phyloP scores from a whole-genome alignment of 2,329 filamentous ascomycete species.

The Cytospora piceae region DNA sequence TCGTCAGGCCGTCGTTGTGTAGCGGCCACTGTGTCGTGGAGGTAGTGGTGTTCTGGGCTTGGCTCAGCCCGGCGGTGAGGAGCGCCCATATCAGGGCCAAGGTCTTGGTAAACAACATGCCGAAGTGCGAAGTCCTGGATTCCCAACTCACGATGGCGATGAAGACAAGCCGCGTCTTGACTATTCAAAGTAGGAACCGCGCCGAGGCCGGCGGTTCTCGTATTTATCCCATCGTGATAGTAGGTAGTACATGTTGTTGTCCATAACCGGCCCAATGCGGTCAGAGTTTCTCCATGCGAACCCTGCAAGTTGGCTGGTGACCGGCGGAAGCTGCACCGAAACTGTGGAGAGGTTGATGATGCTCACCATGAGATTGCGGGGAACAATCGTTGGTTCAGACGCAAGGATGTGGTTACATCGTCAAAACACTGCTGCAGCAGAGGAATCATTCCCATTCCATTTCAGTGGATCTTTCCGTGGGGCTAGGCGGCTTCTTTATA shows the following conservation, averaged over 20 bases:
- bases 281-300: slow-evolving; percentile 21
- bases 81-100: slow-evolving; percentile 24
- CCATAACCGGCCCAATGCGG: slow-evolving; percentile 13
- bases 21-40: slow-evolving; percentile 30
- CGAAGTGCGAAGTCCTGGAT: not conserved
- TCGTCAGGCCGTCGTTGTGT: slow-evolving; percentile 31
- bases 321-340: slow-evolving; percentile 20
- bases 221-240: slow-evolving; percentile 10
- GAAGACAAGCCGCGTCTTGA: not conserved
- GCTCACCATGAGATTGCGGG: not conserved
- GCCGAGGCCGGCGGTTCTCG: not conserved
- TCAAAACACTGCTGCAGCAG: not conserved
- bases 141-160: slow-evolving; percentile 2
- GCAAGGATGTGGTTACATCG: not conserved
- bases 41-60: slow-evolving; percentile 14
- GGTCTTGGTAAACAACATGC: slow-evolving; percentile 16
- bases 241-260: not conserved
- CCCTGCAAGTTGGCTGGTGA: slow-evolving; percentile 15
- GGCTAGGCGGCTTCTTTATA: too few relatives aligned
- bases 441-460: not conserved
- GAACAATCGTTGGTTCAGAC: not conserved
- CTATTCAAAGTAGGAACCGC: too few relatives aligned
- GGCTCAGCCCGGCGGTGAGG: slow-evolving; percentile 16
- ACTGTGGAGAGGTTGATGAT: slow-evolving; percentile 15
- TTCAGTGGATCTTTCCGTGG: not conserved